Percentiles rank a stretch among this genome's conserved stretches.
Conservation (phyloP, 306 rosid genomes). For the Mimosa bimucronata region DNA sequence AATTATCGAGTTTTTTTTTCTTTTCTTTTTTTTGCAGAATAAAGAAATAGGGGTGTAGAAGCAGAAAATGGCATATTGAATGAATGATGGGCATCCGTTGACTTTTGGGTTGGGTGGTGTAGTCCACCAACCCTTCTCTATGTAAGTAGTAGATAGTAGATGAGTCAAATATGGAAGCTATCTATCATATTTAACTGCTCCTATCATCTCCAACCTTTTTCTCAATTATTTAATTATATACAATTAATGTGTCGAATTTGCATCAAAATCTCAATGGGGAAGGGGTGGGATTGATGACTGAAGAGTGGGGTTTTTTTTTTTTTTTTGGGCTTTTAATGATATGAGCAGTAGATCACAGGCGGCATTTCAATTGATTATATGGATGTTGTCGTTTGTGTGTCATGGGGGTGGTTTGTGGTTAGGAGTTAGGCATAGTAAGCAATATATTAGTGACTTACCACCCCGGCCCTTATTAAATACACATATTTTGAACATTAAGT, state of each 20-base stretch:
- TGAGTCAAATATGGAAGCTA: constrained; percentile 40
- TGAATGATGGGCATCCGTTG: constrained; percentile 25
- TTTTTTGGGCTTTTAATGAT: neutral
- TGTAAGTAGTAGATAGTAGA: constrained; percentile 5
- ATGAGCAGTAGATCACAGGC: too few relatives aligned
- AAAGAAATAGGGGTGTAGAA: neutral
- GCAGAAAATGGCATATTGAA: constrained; percentile 1
- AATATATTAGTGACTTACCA: neutral
- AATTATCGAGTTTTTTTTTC: too few relatives aligned
- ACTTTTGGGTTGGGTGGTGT: constrained; percentile 40
- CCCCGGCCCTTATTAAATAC: too few relatives aligned
- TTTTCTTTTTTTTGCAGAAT: too few relatives aligned
- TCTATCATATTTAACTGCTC: neutral
- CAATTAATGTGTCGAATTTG: neutral
- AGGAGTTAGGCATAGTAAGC: constrained; percentile 55
- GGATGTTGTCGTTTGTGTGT: neutral
- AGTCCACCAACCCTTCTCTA: constrained; percentile 57
- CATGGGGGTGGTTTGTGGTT: constrained; percentile 40
- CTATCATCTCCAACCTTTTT: neutral
- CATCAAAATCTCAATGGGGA: neutral
- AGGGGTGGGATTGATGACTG: neutral
- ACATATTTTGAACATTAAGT: too few relatives aligned
- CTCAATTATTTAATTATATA: neutral
- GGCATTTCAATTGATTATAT: neutral
- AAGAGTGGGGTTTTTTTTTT: neutral